A percentile compares a stretch with the other conserved stretches of the same genome.
Conservation (phyloP, 2,329 filamentous ascomycete genomes). For the Daldinia eschscholtzii region DNA sequence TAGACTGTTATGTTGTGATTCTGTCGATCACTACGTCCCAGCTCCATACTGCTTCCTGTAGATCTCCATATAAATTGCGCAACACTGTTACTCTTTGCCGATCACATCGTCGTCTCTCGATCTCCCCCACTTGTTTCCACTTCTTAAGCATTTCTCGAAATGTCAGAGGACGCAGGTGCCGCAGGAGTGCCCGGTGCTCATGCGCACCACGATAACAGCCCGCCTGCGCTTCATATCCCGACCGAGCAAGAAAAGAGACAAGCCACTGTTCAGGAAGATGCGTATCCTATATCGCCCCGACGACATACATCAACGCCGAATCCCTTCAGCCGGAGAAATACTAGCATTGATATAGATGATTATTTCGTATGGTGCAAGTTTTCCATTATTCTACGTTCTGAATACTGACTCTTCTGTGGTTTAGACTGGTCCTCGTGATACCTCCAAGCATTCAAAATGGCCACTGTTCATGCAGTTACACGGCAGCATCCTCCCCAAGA, state of each 20-base stretch:
- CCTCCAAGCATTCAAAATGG: conserved; percentile 82
- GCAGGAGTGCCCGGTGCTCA: conserved; percentile 18
- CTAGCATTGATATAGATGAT: conserved; percentile 58
- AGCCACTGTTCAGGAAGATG: conserved; percentile 31
- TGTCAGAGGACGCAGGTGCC: conserved; percentile 46
- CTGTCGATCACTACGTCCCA: conserved; percentile 13
- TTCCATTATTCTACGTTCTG: neutral
- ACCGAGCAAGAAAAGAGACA: conserved; percentile 33
- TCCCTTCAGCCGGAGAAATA: conserved; percentile 52
- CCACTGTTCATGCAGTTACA: conserved; percentile 82
- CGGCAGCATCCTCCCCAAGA: conserved; percentile 78
- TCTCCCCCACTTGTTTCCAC: conserved; percentile 31
- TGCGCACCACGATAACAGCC: conserved; percentile 36
- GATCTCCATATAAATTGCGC: conserved; percentile 26
- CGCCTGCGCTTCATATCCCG: conserved; percentile 18
- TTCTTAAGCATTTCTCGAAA: conserved; percentile 32
- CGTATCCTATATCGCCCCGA: conserved; percentile 42
- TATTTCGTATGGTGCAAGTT: conserved; percentile 58
- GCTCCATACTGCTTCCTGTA: conserved; percentile 9
- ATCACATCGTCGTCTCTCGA: conserved; percentile 26
- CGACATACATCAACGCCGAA: conserved; percentile 48
- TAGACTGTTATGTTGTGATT: conserved; percentile 7
- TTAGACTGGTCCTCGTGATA: conserved; percentile 72
- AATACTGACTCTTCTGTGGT: conserved; percentile 5
- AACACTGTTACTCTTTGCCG: conserved; percentile 23